A percentile compares a stretch with the other conserved stretches of the same genome.
Evolutionary conservation across 2,329 filamentous ascomycete genomes (phyloP).

Genomic region (Fusarium albidum): DNA sequence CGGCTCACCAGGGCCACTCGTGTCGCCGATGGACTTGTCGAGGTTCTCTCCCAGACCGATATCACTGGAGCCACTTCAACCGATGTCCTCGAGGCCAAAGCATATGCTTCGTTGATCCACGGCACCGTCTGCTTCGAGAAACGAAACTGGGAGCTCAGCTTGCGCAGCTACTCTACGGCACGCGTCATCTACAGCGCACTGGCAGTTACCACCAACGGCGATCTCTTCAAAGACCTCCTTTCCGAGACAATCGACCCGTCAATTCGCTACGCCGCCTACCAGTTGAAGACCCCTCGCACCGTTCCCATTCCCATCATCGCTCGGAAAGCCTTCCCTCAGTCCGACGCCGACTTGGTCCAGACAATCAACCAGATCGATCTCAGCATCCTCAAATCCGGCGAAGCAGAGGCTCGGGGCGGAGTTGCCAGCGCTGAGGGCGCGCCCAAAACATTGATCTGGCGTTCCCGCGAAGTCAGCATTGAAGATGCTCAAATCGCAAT

Average conservation of each 20-base stretch:
- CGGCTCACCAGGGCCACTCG: conserved; percentile 81
- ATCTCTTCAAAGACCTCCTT: conserved; percentile 86
- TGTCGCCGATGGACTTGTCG: conserved; percentile 73
- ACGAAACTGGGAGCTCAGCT: conserved; percentile 81
- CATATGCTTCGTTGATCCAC: conserved; percentile 79
- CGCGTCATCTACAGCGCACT: conserved; percentile 85
- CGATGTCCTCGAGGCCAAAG: conserved; percentile 85
- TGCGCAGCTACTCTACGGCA: conserved; percentile 78
- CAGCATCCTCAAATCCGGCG: conserved; percentile 67
- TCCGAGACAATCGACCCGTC: conserved; percentile 89
- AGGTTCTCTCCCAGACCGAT: conserved; percentile 68
- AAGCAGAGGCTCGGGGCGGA: conserved; percentile 57
- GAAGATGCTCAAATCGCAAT: conserved; percentile 93
- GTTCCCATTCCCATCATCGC: conserved; percentile 82
- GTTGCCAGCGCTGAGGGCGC: conserved; percentile 61
- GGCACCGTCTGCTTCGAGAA: conserved; percentile 88
- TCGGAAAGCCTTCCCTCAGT: conserved; percentile 77
- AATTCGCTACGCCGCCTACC: conserved; percentile 93
- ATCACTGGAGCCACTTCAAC: conserved; percentile 71
- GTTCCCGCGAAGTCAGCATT: conserved; percentile 83
- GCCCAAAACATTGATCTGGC: conserved; percentile 84
- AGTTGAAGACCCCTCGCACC: conserved; percentile 86
- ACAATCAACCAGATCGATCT: conserved; percentile 77
- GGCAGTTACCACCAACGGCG: conserved; percentile 65
- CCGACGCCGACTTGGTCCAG: conserved; percentile 67